These are phyloP conservation scores for Sporothrix schenckii DNA, from an alignment of 2,329 filamentous ascomycete genomes.

Conservation along the genomic window DNA sequence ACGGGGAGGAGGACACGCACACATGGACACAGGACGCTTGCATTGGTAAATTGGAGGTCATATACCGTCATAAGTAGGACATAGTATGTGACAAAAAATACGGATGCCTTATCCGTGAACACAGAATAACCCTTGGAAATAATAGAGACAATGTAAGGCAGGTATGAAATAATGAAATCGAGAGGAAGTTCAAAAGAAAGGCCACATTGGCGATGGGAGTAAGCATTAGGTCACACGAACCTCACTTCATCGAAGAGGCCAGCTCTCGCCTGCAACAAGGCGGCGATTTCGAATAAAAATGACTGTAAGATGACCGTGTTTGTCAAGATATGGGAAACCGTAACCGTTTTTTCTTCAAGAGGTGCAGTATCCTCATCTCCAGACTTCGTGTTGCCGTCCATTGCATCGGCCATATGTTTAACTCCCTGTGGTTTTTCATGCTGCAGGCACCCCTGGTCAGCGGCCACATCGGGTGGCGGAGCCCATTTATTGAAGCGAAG, in stretches of 20 bases:
- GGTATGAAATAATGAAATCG: background rate
- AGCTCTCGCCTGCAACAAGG: conserved; percentile 72
- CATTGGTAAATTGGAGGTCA: too few species aligned
- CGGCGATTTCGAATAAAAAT: conserved; percentile 76
- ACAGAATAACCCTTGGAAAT: background rate
- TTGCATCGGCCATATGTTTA: conserved; percentile 28
- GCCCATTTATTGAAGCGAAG: conserved; percentile 49
- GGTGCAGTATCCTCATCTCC: conserved; percentile 34
- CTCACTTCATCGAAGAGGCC: conserved; percentile 76
- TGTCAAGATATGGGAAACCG: conserved; percentile 76
- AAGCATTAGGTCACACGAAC: conserved; percentile 50
- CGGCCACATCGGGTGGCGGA: conserved; percentile 25
- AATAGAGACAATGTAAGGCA: background rate
- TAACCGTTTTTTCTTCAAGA: conserved; percentile 54
- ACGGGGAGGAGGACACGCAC: too few species aligned
- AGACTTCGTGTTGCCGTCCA: conserved; percentile 31
- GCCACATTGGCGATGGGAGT: background rate
- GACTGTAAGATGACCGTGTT: conserved; percentile 79
- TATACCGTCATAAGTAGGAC: too few species aligned
- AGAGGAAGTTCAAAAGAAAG: background rate
- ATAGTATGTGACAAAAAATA: too few species aligned
- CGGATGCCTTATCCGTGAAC: too few species aligned
- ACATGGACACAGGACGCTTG: too few species aligned
- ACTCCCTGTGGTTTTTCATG: background rate
- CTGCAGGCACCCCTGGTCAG: background rate